Base-by-base conservation (phyloP, 371 early-diverging fungal species). In the Mucor circinelloides region DNA sequence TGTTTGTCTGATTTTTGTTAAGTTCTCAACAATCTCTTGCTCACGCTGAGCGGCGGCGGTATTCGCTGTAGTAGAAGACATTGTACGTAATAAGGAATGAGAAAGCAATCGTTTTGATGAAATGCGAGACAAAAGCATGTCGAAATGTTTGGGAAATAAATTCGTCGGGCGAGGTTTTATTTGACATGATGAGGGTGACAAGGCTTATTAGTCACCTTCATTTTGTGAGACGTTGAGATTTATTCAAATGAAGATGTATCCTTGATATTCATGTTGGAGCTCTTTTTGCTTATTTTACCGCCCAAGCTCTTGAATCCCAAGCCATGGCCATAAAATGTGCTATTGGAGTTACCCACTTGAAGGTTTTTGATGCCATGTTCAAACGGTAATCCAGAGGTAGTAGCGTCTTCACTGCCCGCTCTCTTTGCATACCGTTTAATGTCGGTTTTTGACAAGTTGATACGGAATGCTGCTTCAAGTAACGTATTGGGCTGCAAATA, bases 391-490 rank as follows among this genome's bases (percentile, higher is more conserved):
- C 84, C 84, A 28, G 68, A 71, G 0, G 76, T 71, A 13, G 70
- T 75, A 0, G 74, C 57, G 23, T 78, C 80, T 28, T 69, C 75
- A 1, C 67, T 71, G 13, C 73, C 70, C 13, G 84, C 84, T 50
- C 77, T 78, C 50, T 78, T 79, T 3, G 82, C 81, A 58, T 81
- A 80, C 13, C 71, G 68, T 15, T 75, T 72, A n/a, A 84, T 84
- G 48, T 81, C 80, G 0, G 77, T 72, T 56, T 84, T 84, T 4
- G 82, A 81, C 15, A 96, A 58, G 60, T 85, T 81, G 66, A 96
- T 87, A 32, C 84, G 82, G 40, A 90, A 77, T 6, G 93, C 91
- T 0, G 86, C 82, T 6, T 91, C 88, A 67, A 97, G 72, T 21
- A 95, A 63, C 10, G 74, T 55, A 52, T 93, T 91, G 2, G 94